Evolutionary conservation across 2,329 filamentous ascomycete species (phyloP).

Genomic region (Juglanconis juglandina): DNA sequence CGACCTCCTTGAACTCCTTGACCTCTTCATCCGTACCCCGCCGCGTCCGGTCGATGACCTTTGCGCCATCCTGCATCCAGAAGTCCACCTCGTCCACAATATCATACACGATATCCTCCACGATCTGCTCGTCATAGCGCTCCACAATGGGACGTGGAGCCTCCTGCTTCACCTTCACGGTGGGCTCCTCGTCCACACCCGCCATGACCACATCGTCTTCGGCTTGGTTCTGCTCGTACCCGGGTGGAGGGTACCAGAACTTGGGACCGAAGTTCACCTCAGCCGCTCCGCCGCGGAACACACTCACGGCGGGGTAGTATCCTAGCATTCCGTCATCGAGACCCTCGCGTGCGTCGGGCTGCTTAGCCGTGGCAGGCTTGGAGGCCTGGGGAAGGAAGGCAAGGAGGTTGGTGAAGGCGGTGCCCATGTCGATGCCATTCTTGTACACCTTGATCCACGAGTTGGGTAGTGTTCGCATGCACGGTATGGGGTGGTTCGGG

Average conservation of each 20-base stretch:
- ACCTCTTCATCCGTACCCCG: conserved; percentile 39
- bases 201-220: conserved; percentile 48
- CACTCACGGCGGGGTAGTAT: conserved; percentile 90
- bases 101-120: conserved; percentile 90
- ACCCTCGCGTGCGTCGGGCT: conserved; percentile 75
- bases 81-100: conserved; percentile 93
- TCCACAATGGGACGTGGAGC: conserved; percentile 63
- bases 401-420: conserved; percentile 81
- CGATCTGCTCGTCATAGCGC: conserved; percentile 88
- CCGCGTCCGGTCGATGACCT: conserved; percentile 44
- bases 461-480: conserved; percentile 81
- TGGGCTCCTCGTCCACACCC: conserved; percentile 30
- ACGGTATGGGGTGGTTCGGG: conserved; percentile 67
- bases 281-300: conserved; percentile 85
- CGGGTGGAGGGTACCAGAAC: conserved; percentile 82
- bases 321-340: conserved; percentile 93
- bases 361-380: conserved; percentile 55
- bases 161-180: conserved; percentile 17
- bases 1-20: conserved; percentile 61
- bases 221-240: conserved; percentile 41
- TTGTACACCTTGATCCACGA: conserved; percentile 89
- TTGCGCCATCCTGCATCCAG: conserved; percentile 67
- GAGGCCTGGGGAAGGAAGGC: conserved; percentile 91
- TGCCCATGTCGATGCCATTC: conserved; percentile 83
- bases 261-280: conserved; percentile 93